Evolutionary conservation across 129 eudicot genomes (phyloP).

Genomic region (Arctium lappa): DNA sequence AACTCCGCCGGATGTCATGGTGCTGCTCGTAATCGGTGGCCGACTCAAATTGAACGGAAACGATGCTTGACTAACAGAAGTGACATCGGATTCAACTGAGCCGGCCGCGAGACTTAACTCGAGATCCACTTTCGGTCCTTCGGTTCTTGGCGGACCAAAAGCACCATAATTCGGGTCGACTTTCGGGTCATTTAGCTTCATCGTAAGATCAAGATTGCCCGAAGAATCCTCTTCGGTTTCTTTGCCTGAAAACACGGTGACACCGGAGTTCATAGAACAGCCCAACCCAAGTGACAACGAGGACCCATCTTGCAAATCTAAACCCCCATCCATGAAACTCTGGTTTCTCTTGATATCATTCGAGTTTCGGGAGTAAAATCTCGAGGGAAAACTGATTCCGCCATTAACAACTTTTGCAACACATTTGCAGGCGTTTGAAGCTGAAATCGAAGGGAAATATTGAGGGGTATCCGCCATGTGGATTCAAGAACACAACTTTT

Average conservation of each 20-base stretch:
- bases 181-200: constrained; percentile 24
- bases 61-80: constrained; percentile 34
- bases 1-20: constrained; percentile 21
- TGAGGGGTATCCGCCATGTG: constrained; percentile 49
- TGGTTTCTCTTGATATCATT: constrained; percentile 42
- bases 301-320: constrained; percentile 37
- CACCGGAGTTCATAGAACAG: constrained; percentile 34
- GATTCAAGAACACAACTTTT: not conserved
- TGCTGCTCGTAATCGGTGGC: constrained; percentile 5
- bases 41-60: constrained; percentile 12
- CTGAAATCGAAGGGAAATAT: constrained; percentile 13
- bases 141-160: not conserved
- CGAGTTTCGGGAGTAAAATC: not conserved
- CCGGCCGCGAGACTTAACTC: constrained; percentile 68
- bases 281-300: constrained; percentile 57
- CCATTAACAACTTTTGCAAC: constrained; percentile 22
- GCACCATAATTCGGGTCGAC: constrained; percentile 5
- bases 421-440: constrained; percentile 18
- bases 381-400: constrained; percentile 10
- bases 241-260: constrained; percentile 43
- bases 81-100: constrained; percentile 63
- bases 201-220: constrained; percentile 35
- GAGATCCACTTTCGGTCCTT: constrained; percentile 52
- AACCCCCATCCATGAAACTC: constrained; percentile 18
- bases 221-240: constrained; percentile 53